A percentile compares a stretch with the other conserved stretches of the same genome.
phyloP scores from a whole-genome alignment of 2,329 filamentous ascomycete species.

The Neospermospora avenae region DNA sequence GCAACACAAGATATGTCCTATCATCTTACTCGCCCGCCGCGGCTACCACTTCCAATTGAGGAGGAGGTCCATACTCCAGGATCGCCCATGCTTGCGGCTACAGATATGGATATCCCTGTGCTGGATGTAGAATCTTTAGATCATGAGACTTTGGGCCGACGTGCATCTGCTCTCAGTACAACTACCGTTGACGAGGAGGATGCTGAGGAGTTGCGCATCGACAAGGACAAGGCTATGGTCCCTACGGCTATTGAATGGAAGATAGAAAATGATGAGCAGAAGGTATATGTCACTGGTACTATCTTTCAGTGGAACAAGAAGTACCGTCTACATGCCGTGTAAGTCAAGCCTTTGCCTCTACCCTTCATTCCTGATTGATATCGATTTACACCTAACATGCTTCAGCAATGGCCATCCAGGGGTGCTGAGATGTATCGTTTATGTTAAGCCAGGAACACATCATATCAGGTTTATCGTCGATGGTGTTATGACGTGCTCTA shows the following conservation, averaged over 20 bases:
- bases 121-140: slow-evolving; percentile 45
- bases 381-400: slow-evolving; percentile 5
- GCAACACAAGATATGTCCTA: slow-evolving; percentile 50
- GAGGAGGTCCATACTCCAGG: slow-evolving; percentile 87
- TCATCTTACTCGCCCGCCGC: slow-evolving; percentile 69
- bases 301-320: slow-evolving; percentile 98
- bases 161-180: slow-evolving; percentile 58
- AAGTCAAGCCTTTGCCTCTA: slow-evolving; percentile 36
- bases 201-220: slow-evolving; percentile 70
- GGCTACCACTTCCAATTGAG: slow-evolving; percentile 88
- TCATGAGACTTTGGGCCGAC: slow-evolving; percentile 44
- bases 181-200: slow-evolving; percentile 76
- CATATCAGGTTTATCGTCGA: slow-evolving; percentile 96
- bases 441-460: slow-evolving; percentile 88
- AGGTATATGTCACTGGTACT: slow-evolving; percentile 94
- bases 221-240: slow-evolving; percentile 73
- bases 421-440: slow-evolving; percentile 72
- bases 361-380: neutral
- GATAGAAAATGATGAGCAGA: slow-evolving; percentile 71
- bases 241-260: slow-evolving; percentile 84
- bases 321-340: slow-evolving; percentile 82
- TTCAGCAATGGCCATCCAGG: slow-evolving; percentile 47
- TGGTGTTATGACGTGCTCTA: slow-evolving; percentile 85
- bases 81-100: slow-evolving; percentile 78
- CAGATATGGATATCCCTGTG: slow-evolving; percentile 45